Conservation (phyloP, 768 basidiomycete genomes). For the Gloeopeniophorella convolvens region DNA sequence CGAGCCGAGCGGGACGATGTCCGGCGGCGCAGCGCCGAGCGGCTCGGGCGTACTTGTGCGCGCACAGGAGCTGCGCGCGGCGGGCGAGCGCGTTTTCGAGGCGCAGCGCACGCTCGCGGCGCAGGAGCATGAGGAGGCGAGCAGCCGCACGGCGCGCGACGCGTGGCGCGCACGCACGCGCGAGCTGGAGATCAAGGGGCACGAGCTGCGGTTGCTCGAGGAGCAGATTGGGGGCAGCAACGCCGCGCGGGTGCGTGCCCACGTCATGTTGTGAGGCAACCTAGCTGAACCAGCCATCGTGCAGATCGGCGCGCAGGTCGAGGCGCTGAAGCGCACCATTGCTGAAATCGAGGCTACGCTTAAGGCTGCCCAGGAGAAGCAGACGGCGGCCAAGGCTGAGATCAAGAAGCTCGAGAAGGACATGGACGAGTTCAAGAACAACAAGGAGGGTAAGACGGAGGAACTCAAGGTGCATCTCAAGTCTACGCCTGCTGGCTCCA, state of each 20-base stretch:
- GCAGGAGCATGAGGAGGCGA: constrained; percentile 51
- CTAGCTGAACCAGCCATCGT: too few relatives aligned
- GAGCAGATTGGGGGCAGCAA: constrained; percentile 87
- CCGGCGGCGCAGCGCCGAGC: constrained; percentile 82
- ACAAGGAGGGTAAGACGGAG: constrained; percentile 94
- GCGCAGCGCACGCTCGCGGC: constrained; percentile 41
- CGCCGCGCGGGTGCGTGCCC: constrained; percentile 65
- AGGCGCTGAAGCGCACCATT: constrained; percentile 60
- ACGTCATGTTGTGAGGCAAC: too few relatives aligned
- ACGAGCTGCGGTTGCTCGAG: constrained; percentile 75
- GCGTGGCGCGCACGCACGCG: constrained; percentile 53
- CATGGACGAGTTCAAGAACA: constrained; percentile 98
- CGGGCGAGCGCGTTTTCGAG: constrained; percentile 52
- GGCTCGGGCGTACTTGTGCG: constrained; percentile 68
- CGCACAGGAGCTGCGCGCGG: constrained; percentile 73
- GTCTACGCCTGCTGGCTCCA: background rate
- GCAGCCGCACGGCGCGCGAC: constrained; percentile 46
- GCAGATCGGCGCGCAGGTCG: constrained; percentile 78
- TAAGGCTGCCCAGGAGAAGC: constrained; percentile 65
- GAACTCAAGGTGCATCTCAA: constrained; percentile 68
- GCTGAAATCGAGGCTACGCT: constrained; percentile 49
- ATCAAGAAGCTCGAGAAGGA: constrained; percentile 88
- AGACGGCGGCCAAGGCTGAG: constrained; percentile 69
- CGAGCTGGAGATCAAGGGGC: constrained; percentile 84
- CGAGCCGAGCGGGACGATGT: constrained; percentile 91